Base-by-base conservation (phyloP, 306 rosid genomes). In the Rosa persica region DNA sequence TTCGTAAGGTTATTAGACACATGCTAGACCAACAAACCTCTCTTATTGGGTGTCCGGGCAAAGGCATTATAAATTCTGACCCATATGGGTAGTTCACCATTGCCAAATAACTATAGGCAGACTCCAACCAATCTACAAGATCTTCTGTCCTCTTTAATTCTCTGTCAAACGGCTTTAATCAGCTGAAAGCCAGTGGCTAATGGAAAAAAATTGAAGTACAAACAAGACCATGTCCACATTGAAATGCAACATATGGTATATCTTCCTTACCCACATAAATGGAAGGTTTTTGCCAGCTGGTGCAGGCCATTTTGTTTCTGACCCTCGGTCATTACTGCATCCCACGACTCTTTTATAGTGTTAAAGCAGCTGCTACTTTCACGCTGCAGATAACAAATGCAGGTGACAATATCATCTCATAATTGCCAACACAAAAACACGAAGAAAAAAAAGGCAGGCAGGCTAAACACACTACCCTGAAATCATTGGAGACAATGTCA, bases 71-170 rank as follows among this genome's bases (percentile, higher is more conserved):
- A 82, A 91, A 93, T 2, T 86, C 84, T 23, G 96, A 72, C 71
- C 91, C 83, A 80, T 86, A 93, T 34, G 98, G 98, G 78, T 91
- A 93, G 86, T 93, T 81, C 70, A 87, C 93, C 98, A 93, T 93
- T 48, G 92, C 98, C 86, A 93, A 85, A 89, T 69, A 93, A 86
- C 92, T 91, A 83, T 89, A 93, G 8, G 98, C 98, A 49, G 93
- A 87, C 7, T 88, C 92, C 85, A 93, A 75, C 97, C 98, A 91
- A 73, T 74, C 64, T 7, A 8, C 69, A 67, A 93, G 90, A 83
- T 93, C 92, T 19, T 43, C 73, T 12, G 83, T 54, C 25, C 39
- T 85, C 3, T 81, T 89, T 77, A 93, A 80, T 54, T 78, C 79
- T 80, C 98, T 89, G 82, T 23, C 67, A 82, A 73, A 13, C 51